phyloP scores from a whole-genome alignment of 2,329 filamentous ascomycete species.

The Aspergillus candidus region DNA sequence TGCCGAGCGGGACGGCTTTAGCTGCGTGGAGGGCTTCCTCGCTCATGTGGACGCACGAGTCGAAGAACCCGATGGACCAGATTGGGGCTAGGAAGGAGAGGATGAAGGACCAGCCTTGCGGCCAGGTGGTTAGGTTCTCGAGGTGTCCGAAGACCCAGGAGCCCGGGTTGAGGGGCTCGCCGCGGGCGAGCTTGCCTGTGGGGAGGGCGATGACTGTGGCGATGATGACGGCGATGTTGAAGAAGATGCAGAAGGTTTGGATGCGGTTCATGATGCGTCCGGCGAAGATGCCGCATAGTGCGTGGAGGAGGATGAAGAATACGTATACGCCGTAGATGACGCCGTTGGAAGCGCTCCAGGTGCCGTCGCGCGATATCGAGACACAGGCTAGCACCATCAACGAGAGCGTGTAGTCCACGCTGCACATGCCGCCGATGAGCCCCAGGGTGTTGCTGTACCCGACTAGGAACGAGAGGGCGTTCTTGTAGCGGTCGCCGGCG shows the following conservation, averaged over 20 bases:
- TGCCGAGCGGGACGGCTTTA: slow-evolving; percentile 54
- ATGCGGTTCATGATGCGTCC: slow-evolving; percentile 55
- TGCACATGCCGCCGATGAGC: slow-evolving; percentile 56
- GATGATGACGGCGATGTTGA: slow-evolving; percentile 52
- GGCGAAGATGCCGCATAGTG: slow-evolving; percentile 47
- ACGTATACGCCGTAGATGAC: slow-evolving; percentile 55
- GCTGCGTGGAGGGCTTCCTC: slow-evolving; percentile 58
- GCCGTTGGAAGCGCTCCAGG: slow-evolving; percentile 52
- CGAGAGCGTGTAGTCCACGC: slow-evolving; percentile 47
- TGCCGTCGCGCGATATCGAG: slow-evolving; percentile 51
- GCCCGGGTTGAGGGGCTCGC: slow-evolving; percentile 28
- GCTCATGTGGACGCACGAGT: slow-evolving; percentile 55
- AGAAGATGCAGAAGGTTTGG: slow-evolving; percentile 50
- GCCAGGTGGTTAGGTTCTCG: slow-evolving; percentile 55
- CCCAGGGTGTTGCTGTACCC: slow-evolving; percentile 58
- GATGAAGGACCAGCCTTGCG: slow-evolving; percentile 54
- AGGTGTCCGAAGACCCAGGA: slow-evolving; percentile 52
- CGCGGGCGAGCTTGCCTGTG: slow-evolving; percentile 38
- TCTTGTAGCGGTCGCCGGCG: slow-evolving; percentile 48
- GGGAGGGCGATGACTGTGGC: slow-evolving; percentile 54
- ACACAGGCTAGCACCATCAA: slow-evolving; percentile 48
- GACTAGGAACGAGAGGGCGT: slow-evolving; percentile 55
- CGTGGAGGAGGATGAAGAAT: slow-evolving; percentile 49
- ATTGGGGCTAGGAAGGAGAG: slow-evolving; percentile 56
- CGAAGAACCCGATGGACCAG: slow-evolving; percentile 53